These are phyloP conservation scores for Bocquillonia castaneifolia DNA, from an alignment of 441 rosid genomes.

Conservation along the genomic window DNA sequence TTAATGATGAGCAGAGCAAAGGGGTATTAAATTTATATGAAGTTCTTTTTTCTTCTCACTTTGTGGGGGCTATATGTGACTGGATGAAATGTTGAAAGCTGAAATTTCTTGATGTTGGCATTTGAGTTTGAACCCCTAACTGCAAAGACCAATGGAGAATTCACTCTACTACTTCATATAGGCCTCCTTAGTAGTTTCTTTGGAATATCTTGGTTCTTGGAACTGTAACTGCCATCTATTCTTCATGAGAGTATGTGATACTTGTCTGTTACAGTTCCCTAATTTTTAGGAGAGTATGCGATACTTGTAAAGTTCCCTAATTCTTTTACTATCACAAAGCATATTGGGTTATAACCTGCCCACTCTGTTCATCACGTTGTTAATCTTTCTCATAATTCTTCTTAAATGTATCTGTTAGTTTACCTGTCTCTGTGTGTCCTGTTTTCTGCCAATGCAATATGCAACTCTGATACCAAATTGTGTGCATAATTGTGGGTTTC, in stretches of 20 bases:
- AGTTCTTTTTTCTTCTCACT: not conserved
- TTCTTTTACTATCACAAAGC: no score
- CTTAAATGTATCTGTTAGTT: not conserved
- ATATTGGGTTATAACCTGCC: no score
- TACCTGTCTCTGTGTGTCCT: not conserved
- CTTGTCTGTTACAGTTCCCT: not conserved
- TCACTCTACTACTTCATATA: not conserved
- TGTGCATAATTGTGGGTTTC: constrained; percentile 29
- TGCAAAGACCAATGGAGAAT: not conserved
- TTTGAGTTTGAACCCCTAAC: constrained; percentile 3
- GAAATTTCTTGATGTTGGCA: not conserved
- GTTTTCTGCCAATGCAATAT: constrained; percentile 15
- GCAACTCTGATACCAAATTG: constrained; percentile 9
- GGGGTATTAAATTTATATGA: not conserved
- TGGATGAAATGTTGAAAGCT: not conserved
- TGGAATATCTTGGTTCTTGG: not conserved
- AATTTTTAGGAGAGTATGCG: no score
- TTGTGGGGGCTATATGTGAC: not conserved
- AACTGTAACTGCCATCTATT: not conserved
- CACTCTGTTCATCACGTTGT: not conserved
- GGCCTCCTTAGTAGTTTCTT: not conserved
- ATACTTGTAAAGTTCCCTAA: no score
- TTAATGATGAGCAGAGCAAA: constrained; percentile 1
- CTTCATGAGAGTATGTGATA: not conserved
- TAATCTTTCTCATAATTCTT: not conserved